These are phyloP conservation scores for Saccharomycopsis malanga DNA, from an alignment of 805 yeast genomes.

Conservation along the genomic window DNA sequence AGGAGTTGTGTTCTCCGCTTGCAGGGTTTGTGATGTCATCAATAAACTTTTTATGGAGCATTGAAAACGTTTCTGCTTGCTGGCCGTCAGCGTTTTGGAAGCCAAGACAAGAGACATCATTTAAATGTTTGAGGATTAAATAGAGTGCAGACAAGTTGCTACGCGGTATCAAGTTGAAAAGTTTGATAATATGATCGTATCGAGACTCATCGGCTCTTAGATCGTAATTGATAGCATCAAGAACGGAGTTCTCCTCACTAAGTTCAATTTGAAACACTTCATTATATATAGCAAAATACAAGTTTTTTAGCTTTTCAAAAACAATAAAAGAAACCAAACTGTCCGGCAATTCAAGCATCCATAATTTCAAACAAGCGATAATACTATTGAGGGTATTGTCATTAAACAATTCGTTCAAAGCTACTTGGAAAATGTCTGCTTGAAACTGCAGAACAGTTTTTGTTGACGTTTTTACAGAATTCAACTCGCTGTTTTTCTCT, in stretches of 20 bases:
- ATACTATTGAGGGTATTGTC: conserved; percentile 21
- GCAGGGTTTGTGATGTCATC: conserved; percentile 12
- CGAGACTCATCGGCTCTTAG: background rate
- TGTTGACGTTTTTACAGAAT: background rate
- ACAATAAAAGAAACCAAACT: conserved; percentile 39
- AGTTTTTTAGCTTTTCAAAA: conserved; percentile 24
- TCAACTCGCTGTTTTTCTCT: conserved; percentile 12
- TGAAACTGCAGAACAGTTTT: conserved; percentile 6
- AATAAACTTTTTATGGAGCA: conserved; percentile 12
- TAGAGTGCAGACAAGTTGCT: conserved; percentile 27
- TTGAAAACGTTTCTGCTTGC: conserved; percentile 8
- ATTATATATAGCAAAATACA: conserved; percentile 10
- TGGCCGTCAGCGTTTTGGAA: background rate
- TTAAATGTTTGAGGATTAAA: conserved; percentile 21
- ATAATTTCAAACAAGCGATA: conserved; percentile 41
- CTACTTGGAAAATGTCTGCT: conserved; percentile 1
- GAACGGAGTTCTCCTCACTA: background rate
- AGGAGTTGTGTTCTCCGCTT: background rate
- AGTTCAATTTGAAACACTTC: conserved; percentile 2
- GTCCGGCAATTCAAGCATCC: conserved; percentile 55
- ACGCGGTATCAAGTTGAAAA: conserved; percentile 27
- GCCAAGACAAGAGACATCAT: conserved; percentile 11
- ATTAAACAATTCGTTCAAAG: conserved; percentile 3
- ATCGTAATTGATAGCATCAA: background rate
- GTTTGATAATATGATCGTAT: conserved; percentile 10